Evolutionary conservation across 1,284 basidiomycete species (phyloP).

Genomic region (Farysia itapuensis): DNA sequence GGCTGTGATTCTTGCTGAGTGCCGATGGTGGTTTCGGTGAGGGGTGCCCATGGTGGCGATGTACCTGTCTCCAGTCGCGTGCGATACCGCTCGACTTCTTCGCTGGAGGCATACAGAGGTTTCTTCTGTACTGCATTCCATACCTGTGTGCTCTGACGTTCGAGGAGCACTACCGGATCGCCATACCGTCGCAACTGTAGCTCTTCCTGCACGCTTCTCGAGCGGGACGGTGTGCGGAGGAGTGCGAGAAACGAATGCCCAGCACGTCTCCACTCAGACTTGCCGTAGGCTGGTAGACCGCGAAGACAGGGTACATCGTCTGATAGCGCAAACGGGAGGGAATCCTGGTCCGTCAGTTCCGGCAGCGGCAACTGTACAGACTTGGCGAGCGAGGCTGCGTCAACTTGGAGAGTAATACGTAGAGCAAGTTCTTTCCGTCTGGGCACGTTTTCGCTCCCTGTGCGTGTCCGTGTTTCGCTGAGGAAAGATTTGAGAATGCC

Average conservation of each 20-base stretch:
- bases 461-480: conserved; percentile 9
- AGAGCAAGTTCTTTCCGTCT: conserved; percentile 1
- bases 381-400: neutral
- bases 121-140: conserved; percentile 5
- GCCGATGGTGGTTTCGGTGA: neutral
- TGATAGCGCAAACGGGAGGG: conserved; percentile 19
- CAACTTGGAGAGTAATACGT: conserved; percentile 6
- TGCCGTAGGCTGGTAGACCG: neutral
- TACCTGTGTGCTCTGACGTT: conserved; percentile 4
- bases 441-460: neutral
- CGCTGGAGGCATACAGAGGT: conserved; percentile 5
- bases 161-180: neutral
- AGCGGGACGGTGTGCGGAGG: no score
- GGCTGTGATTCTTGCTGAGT: neutral
- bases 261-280: no score
- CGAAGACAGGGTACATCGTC: conserved; percentile 26
- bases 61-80: neutral
- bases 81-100: conserved; percentile 5
- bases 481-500: conserved; percentile 13
- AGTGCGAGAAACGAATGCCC: no score
- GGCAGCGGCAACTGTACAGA: conserved; percentile 9
- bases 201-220: no score
- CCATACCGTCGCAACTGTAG: neutral
- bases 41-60: conserved; percentile 11
- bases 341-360: conserved; percentile 3